Evolutionary conservation across 371 early-diverging fungal species (phyloP), one percentile per base, ranked within the genome.

Genomic region (Mortierella sp.): DNA sequence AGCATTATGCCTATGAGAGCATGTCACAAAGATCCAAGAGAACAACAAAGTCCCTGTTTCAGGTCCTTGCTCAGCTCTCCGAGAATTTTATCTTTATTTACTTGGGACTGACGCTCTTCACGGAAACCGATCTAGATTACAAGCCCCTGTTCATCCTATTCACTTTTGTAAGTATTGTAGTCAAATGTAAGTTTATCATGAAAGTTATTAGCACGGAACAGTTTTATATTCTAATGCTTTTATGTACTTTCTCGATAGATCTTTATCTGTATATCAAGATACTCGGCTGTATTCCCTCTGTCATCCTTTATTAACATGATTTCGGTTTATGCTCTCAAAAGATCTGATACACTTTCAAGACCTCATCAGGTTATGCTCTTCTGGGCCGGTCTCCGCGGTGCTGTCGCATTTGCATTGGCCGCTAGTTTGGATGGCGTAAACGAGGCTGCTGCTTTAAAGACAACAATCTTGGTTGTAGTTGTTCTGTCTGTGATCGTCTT

Each of bases 1-100:
- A 94, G 75, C 98, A 97, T 76, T 96, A 98, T 83, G 96, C 95
- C 0, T 95, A 95, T 82, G 92, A 93, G 69, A 96, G 96, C 83
- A 87, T 98, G 89, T 93, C 94, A 1, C 58, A 83, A 12, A 85
- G 88, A 34, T 91, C 92, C 34, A 88, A 93, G 77, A 76, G 91
- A 35, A 94, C 96, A 0, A 95, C 96, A 32, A 93, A 93, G 76
- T 92, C 93, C 67, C 87, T 97, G 85, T 96, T 96, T 82, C 91
- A 94, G 37, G 91, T 98, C n/a, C 83, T 96, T 35, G 91, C 95
- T 0, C 94, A 96, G 68, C 86, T 97, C 22, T 92, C 94, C 0
- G 98, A 98, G 72, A 96, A 95, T 74, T 97, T 98, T 78, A 93
- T 97, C 73, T 98, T 97, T 77, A 95, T 98, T 70, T 97, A 97